phyloP scores from a whole-genome alignment of 2,329 filamentous ascomycete species.

The Capronia coronata region DNA sequence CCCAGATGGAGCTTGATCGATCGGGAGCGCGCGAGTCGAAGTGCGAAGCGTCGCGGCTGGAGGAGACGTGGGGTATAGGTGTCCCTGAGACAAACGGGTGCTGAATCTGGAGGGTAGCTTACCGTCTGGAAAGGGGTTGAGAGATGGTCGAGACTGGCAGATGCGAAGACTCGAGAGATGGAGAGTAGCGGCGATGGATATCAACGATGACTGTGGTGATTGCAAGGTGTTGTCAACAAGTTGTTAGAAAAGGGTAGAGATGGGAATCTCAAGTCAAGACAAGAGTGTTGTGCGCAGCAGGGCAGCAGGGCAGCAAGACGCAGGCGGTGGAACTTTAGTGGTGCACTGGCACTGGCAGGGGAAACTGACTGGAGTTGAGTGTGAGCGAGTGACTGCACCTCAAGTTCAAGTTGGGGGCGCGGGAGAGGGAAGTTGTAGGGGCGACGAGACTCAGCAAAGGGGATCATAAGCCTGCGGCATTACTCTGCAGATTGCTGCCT shows the following conservation, averaged over 20 bases:
- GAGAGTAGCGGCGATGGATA: constrained; percentile 7
- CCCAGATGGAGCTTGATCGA: constrained; percentile 8
- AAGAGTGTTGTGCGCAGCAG: constrained; percentile 6
- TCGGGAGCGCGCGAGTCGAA: constrained; percentile 8
- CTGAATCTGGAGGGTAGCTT: constrained; percentile 18
- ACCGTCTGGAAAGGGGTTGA: constrained; percentile 14
- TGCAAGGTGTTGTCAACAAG: constrained; percentile 7
- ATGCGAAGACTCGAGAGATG: constrained; percentile 10
- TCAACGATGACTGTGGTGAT: constrained; percentile 10
- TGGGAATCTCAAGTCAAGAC: constrained; percentile 8
- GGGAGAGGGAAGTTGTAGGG: not conserved
- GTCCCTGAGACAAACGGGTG: constrained; percentile 12
- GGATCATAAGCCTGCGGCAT: no score
- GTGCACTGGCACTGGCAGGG: not conserved
- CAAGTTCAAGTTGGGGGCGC: no score
- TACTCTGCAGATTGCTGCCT: no score
- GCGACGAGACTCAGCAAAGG: not conserved
- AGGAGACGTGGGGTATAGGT: constrained; percentile 21
- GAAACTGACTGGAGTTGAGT: not conserved
- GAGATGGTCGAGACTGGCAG: constrained; percentile 7
- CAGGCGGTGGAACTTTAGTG: constrained; percentile 6
- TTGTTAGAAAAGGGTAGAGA: constrained; percentile 2
- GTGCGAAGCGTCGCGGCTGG: constrained; percentile 7
- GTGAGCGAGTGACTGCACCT: constrained; percentile 7
- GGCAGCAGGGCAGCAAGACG: no score